Percentiles rank a stretch among this genome's conserved stretches.
These are phyloP conservation scores for Apodospora peruviana DNA, from an alignment of 495 filamentous ascomycete species.

Conservation along the genomic window DNA sequence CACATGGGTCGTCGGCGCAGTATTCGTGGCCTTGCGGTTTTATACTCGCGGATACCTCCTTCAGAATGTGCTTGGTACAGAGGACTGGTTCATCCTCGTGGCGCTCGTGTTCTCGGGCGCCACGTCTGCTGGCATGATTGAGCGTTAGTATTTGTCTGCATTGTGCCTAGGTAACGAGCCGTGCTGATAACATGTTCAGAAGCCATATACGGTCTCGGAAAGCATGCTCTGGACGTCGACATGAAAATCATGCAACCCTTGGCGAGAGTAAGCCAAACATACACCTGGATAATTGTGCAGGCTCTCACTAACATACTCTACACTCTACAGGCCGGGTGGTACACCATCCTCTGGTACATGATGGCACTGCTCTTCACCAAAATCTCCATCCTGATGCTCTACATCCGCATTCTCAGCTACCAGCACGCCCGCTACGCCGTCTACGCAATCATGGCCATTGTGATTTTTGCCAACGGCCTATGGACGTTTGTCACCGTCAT, in stretches of 20 bases:
- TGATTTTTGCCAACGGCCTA: slow-evolving; percentile 14
- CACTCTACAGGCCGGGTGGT: slow-evolving; percentile 18
- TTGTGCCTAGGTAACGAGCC: neutral
- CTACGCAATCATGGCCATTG: slow-evolving; percentile 11
- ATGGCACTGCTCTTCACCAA: slow-evolving; percentile 24
- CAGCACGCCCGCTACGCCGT: slow-evolving; percentile 15
- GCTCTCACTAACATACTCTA: neutral
- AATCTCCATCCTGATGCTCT: slow-evolving; percentile 20
- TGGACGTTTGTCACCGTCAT: slow-evolving; percentile 17
- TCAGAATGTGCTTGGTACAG: slow-evolving; percentile 12
- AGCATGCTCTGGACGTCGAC: slow-evolving; percentile 14
- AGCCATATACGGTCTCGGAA: slow-evolving; percentile 15
- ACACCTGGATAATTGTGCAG: neutral
- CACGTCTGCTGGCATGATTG: slow-evolving; percentile 14
- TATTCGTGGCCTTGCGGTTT: slow-evolving; percentile 19
- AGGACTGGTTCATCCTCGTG: slow-evolving; percentile 23
- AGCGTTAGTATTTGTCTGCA: slow-evolving; percentile 8
- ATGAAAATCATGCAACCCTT: slow-evolving; percentile 6
- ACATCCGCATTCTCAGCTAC: slow-evolving; percentile 22
- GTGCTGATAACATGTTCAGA: slow-evolving; percentile 4
- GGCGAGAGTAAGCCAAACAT: slow-evolving; percentile 8
- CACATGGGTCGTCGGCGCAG: slow-evolving; percentile 12
- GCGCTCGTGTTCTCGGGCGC: slow-evolving; percentile 17
- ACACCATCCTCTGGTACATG: slow-evolving; percentile 22
- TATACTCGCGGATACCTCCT: slow-evolving; percentile 17